Evolutionary conservation across 2,329 filamentous ascomycete species (phyloP), one percentile per base, ranked within the genome.

Genomic region (Penicillium hesseltinei): DNA sequence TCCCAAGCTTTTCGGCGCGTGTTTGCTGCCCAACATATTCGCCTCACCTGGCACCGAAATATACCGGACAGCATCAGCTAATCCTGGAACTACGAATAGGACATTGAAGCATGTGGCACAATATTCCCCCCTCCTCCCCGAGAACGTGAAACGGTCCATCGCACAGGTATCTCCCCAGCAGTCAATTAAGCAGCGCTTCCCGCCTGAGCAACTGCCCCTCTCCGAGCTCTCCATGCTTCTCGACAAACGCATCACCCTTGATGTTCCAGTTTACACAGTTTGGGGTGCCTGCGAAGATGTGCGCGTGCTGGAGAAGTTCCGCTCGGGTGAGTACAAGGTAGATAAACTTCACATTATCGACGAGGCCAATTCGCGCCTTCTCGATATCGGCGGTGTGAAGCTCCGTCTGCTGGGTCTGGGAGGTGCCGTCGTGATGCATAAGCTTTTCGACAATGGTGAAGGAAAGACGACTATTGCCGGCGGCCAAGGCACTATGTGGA

Each of bases 221-320:
- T 99, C 94, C 57, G 92, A 99, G 79, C 86, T 99, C 36, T 85
- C 93, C 25, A 85, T 90, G 69, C 91, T 99, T 67, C 84, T 99
- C 64, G 90, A 86, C 76, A 92, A 92, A 75, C 89, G 89, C 65
- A 83, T 95, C 71, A 96, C 91, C 72, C 87, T 99, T 57, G 92
- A 99, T 61, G 89, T 99, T 57, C 94, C 94, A 0, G 94, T 99
- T 56, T 97, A 97, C 79, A 99, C 94, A 40, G 94, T 99, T 38
- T 99, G 94, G 94, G 94, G 94, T 73, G 94, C 94, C 47, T 99
- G 94, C 72, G 94, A 99, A 78, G 94, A 99, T 82, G 94, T 99
- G 21, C 88, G 94, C 57, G 94, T 99, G 29, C 78, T 99, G 70
- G 94, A 99, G 78, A 97, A 96, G 80, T 96, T 99, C 78, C 86